Percentiles rank a stretch among this genome's conserved stretches.
Conservation (phyloP, 2,329 filamentous ascomycete species). For the Penicillium sp. region DNA sequence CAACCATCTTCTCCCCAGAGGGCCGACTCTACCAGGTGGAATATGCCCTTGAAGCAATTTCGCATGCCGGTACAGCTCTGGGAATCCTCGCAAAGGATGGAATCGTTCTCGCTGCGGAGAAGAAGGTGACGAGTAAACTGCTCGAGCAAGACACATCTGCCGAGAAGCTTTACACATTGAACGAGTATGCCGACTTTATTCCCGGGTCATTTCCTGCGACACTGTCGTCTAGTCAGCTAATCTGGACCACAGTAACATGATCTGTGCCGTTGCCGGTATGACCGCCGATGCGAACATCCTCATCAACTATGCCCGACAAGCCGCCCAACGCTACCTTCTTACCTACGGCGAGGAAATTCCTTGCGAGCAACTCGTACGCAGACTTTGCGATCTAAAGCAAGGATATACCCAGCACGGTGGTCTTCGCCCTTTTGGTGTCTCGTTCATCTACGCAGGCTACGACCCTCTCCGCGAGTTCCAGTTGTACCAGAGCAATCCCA, state of each 20-base stretch:
- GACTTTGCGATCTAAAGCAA: constrained; percentile 97
- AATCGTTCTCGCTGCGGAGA: constrained; percentile 95
- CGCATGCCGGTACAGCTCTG: constrained; percentile 94
- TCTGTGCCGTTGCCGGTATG: constrained; percentile 98
- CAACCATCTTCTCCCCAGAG: constrained; percentile 99
- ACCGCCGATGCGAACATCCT: constrained; percentile 99
- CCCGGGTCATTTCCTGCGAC: neutral
- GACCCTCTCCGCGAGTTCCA: constrained; percentile 96
- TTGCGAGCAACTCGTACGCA: constrained; percentile 96
- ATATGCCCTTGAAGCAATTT: constrained; percentile 98
- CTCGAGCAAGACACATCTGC: constrained; percentile 99
- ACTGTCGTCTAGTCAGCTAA: constrained; percentile 21
- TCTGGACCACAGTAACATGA: constrained; percentile 81
- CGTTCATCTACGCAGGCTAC: constrained; percentile 99
- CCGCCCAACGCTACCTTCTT: constrained; percentile 94
- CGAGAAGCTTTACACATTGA: constrained; percentile 99
- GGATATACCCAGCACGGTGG: constrained; percentile 99
- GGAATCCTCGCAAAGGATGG: constrained; percentile 97
- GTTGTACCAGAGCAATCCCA: constrained; percentile 98
- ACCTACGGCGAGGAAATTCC: constrained; percentile 99
- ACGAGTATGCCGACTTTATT: constrained; percentile 74
- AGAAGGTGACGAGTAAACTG: constrained; percentile 99
- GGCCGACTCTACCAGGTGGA: constrained; percentile 98
- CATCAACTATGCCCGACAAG: constrained; percentile 98
- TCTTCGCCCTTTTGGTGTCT: constrained; percentile 96